phyloP scores from a whole-genome alignment of 352 stramenopile genomes.

The Thraustochytrium striatum region DNA sequence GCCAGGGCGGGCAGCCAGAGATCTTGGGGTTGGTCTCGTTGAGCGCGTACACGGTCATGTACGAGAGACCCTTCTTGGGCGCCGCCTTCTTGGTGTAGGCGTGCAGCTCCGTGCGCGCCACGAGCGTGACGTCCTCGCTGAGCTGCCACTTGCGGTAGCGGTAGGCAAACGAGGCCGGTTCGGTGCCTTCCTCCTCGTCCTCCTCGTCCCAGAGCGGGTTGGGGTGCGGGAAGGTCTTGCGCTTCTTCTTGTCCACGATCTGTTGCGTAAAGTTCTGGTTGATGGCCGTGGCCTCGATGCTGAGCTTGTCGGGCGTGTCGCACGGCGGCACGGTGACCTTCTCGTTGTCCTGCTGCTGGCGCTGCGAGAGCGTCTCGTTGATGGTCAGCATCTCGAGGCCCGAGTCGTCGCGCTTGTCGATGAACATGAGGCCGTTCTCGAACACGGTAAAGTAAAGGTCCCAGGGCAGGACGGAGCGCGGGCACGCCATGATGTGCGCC shows the following conservation, averaged over 20 bases:
- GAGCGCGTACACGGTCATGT: constrained; percentile 89
- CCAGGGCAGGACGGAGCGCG: constrained; percentile 92
- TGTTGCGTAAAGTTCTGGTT: constrained; percentile 98
- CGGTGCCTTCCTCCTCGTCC: constrained; percentile 66
- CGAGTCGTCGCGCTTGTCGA: constrained; percentile 50
- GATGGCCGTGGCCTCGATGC: constrained; percentile 93
- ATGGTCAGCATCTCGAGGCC: constrained; percentile 51
- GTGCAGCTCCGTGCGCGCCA: constrained; percentile 91
- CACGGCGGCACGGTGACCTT: constrained; percentile 62
- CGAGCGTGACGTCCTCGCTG: constrained; percentile 74
- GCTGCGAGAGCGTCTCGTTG: constrained; percentile 47
- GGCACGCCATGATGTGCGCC: constrained; percentile 90
- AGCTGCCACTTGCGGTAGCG: constrained; percentile 94
- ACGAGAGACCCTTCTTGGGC: constrained; percentile 68
- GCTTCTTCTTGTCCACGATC: constrained; percentile 71
- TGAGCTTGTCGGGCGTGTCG: constrained; percentile 90
- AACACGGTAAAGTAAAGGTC: constrained; percentile 80
- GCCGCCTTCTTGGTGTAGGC: constrained; percentile 70
- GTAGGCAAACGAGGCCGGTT: constrained; percentile 87
- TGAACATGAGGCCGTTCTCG: constrained; percentile 47
- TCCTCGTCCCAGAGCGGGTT: constrained; percentile 94
- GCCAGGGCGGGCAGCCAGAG: constrained; percentile 77
- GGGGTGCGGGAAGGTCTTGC: constrained; percentile 65
- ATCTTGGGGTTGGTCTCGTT: constrained; percentile 95
- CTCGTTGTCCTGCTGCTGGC: constrained; percentile 55